These are phyloP conservation scores for Acanthamoeba healyi DNA, from an alignment of 208 protist genomes.

Conservation along the genomic window DNA sequence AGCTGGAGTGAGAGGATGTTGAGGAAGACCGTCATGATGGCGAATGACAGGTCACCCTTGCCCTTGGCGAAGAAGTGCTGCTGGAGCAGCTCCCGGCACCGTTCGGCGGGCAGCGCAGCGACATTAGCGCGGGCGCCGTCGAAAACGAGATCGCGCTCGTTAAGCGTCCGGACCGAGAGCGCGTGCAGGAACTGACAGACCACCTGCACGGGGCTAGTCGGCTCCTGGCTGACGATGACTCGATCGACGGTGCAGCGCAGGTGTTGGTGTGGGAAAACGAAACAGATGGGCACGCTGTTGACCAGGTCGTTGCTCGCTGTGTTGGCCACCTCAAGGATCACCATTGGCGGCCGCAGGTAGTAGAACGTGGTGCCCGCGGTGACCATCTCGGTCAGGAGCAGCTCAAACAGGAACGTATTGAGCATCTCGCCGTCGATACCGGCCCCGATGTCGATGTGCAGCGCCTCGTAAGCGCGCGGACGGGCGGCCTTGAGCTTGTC, in stretches of 20 bases:
- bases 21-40: conserved; percentile 47
- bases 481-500: not conserved
- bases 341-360: not conserved
- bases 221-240: not conserved
- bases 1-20: conserved; percentile 11
- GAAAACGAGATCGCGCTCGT: conserved; percentile 3
- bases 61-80: conserved; percentile 9
- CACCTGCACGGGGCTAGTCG: not conserved
- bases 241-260: not conserved
- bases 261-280: not conserved
- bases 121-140: not conserved
- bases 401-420: conserved; percentile 18
- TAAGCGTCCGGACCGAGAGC: not conserved
- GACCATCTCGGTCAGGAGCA: conserved; percentile 28
- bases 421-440: conserved; percentile 2
- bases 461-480: not conserved
- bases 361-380: not conserved
- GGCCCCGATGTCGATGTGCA: conserved; percentile 25
- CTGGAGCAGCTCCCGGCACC: not conserved
- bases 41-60: not conserved
- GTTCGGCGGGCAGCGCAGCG: not conserved
- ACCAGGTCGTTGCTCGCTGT: not conserved
- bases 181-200: conserved; percentile 2
- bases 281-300: not conserved
- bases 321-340: conserved; percentile 16